Evolutionary conservation across 1,139 yeast genomes (phyloP).

Genomic region (Sugiyamaella castrensis): DNA sequence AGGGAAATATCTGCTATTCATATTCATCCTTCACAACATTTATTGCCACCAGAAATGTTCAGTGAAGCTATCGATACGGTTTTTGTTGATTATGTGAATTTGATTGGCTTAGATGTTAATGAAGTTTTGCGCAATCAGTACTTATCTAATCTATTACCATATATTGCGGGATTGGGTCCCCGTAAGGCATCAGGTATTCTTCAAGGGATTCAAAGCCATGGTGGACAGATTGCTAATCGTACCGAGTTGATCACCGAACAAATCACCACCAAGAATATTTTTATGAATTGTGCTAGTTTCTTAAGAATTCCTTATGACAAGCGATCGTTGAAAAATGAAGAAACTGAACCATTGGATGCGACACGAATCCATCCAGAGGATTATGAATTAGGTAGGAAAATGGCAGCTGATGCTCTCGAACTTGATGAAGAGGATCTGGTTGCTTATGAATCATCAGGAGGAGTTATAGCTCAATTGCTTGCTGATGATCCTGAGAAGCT

Average conservation of each 20-base stretch:
- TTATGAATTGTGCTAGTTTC: slow-evolving; percentile 90
- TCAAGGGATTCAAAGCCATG: slow-evolving; percentile 75
- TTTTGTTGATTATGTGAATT: slow-evolving; percentile 84
- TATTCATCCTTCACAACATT: slow-evolving; percentile 71
- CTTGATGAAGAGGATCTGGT: slow-evolving; percentile 91
- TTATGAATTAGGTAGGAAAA: slow-evolving; percentile 89
- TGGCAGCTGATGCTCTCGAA: slow-evolving; percentile 98
- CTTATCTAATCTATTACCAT: slow-evolving; percentile 67
- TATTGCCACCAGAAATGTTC: slow-evolving; percentile 63
- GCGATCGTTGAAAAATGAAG: slow-evolving; percentile 49
- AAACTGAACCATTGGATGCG: slow-evolving; percentile 81
- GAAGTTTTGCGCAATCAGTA: slow-evolving; percentile 79
- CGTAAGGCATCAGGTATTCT: slow-evolving; percentile 88
- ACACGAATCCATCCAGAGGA: slow-evolving; percentile 98
- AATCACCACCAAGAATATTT: slow-evolving; percentile 73
- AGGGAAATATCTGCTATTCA: slow-evolving; percentile 68
- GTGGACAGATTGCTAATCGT: slow-evolving; percentile 64
- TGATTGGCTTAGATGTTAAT: slow-evolving; percentile 91
- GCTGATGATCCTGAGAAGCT: slow-evolving; percentile 83
- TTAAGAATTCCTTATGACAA: slow-evolving; percentile 72
- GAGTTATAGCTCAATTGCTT: slow-evolving; percentile 76
- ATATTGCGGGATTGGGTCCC: slow-evolving; percentile 89
- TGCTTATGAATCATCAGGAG: slow-evolving; percentile 72
- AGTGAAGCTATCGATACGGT: slow-evolving; percentile 71
- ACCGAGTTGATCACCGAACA: slow-evolving; percentile 77